These are phyloP conservation scores for Kwoniella sp. DNA, from an alignment of 768 basidiomycete genomes.

Conservation along the genomic window DNA sequence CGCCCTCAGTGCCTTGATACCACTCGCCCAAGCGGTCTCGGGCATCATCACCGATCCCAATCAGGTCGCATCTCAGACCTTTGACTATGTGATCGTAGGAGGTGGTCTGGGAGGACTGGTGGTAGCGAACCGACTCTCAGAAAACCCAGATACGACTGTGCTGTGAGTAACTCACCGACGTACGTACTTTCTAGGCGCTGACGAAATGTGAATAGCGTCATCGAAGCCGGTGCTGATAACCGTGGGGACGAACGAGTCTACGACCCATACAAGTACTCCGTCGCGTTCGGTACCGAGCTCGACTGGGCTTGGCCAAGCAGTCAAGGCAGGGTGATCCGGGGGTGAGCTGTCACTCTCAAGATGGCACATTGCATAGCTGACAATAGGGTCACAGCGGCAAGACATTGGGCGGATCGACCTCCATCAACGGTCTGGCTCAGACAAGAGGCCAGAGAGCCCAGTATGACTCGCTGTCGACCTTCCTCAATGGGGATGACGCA, in stretches of 20 bases:
- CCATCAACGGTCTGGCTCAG: conserved; percentile 48
- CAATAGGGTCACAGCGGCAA: conserved; percentile 35
- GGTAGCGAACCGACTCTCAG: conserved; percentile 55
- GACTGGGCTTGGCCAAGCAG: conserved; percentile 18
- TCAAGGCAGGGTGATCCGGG: conserved; percentile 17
- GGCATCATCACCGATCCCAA: conserved; percentile 11
- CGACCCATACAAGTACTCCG: conserved; percentile 15
- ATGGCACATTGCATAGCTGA: neutral
- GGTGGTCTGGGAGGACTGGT: conserved; percentile 56
- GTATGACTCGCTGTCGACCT: conserved; percentile 34
- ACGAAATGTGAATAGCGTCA: conserved; percentile 4
- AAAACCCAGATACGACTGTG: conserved; percentile 54
- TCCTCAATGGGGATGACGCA: conserved; percentile 46
- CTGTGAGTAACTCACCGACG: conserved; percentile 34
- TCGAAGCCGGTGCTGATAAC: conserved; percentile 18
- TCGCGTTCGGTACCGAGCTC: conserved; percentile 11
- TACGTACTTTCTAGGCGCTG: neutral
- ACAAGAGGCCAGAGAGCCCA: conserved; percentile 11
- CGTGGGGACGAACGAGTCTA: conserved; percentile 10
- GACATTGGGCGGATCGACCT: conserved; percentile 45
- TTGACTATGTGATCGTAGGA: conserved; percentile 59
- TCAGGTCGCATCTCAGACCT: conserved; percentile 47
- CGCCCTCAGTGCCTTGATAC: too few relatives aligned
- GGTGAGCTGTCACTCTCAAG: conserved; percentile 1
- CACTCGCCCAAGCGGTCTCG: conserved; percentile 7